Base-by-base conservation (phyloP, 176 grass and related monocot genomes). In the Phoenix dactylifera region DNA sequence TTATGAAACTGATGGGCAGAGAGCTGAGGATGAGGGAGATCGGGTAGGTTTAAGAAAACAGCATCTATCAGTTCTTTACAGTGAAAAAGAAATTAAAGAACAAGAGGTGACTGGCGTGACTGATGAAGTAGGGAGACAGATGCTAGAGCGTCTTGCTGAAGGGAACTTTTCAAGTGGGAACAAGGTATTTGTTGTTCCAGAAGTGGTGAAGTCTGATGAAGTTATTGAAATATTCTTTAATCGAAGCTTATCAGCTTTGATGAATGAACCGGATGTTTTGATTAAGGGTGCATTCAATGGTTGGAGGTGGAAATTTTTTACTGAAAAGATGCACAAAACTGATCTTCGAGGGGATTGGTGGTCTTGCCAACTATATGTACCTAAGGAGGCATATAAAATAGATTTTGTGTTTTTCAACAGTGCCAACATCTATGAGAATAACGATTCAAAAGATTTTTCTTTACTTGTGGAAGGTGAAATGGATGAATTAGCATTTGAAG, bases 351-450 rank as follows among this genome's bases (percentile, higher is more conserved):
- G 87, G 51, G 87, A 97, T 73, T 97, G 93, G 87, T 97, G 87
- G 87, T 88, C 72, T 51, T 97, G 84, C 56, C 83, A 83, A 80
- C 79, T 97, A 28, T 85, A 79, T 64, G 80, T 97, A 54, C 87
- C 84, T 59, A 88, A 97, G 55, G 83, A 97, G 59, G 87, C 93
- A 64, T 97, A 88, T 61, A 80, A 76, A 81, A 67, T 97, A 60
- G 93, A 97, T 72, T 97, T 91, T 59, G 93, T 97, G n/a, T 97
- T 97, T 60, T 91, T 91, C 59, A 85, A 97, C 18, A 84, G 93
- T 63, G 79, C 15, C 3, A 60, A 62, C 19, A 18, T 88, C 53
- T 97, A 97, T 48, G 93, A 97, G 72, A 97, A 97, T 22, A 92
- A 97, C 52, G 73, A 76, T 54, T 73, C 72, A 5, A 78, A 79